phyloP scores from a whole-genome alignment of 2,329 filamentous ascomycete genomes.

The Colletotrichum sansevieriae region DNA sequence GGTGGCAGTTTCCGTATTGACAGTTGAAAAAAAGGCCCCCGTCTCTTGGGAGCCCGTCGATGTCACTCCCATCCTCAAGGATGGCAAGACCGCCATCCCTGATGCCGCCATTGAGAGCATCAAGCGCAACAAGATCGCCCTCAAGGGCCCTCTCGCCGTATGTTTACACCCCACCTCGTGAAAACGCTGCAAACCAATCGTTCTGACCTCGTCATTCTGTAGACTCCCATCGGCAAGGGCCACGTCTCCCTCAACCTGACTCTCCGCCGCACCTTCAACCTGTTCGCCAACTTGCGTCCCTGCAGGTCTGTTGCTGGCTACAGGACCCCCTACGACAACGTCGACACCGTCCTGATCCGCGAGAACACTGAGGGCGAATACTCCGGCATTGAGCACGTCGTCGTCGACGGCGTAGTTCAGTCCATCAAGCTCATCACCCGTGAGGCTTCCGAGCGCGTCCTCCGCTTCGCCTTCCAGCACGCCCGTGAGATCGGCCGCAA shows the following conservation, averaged over 20 bases:
- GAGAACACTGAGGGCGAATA: conserved; percentile 99
- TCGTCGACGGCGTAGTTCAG: conserved; percentile 97
- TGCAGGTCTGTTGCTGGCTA: conserved; percentile 97
- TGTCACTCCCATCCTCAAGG: conserved; percentile 92
- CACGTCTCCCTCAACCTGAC: conserved; percentile 99
- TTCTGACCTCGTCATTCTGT: conserved; percentile 40
- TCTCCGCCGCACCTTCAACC: conserved; percentile 98
- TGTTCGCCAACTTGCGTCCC: conserved; percentile 98
- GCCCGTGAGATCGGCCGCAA: conserved; percentile 92
- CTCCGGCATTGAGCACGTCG: conserved; percentile 98
- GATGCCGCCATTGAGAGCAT: conserved; percentile 94
- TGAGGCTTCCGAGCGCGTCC: conserved; percentile 93
- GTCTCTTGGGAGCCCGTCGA: conserved; percentile 98
- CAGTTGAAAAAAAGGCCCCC: conserved; percentile 74
- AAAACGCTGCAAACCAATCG: neutral
- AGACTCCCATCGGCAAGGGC: conserved; percentile 81
- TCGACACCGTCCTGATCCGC: conserved; percentile 97
- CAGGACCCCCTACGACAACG: conserved; percentile 98
- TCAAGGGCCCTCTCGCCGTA: conserved; percentile 98
- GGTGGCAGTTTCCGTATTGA: conserved; percentile 44
- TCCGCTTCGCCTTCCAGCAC: conserved; percentile 98
- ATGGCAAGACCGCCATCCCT: conserved; percentile 96
- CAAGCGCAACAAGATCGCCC: conserved; percentile 93
- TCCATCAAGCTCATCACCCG: conserved; percentile 99
- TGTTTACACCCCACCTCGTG: conserved; percentile 49